Percentiles rank a stretch among this genome's conserved stretches.
Conservation (phyloP, 164 flowering plant species). For the Hamamelis virginiana region DNA sequence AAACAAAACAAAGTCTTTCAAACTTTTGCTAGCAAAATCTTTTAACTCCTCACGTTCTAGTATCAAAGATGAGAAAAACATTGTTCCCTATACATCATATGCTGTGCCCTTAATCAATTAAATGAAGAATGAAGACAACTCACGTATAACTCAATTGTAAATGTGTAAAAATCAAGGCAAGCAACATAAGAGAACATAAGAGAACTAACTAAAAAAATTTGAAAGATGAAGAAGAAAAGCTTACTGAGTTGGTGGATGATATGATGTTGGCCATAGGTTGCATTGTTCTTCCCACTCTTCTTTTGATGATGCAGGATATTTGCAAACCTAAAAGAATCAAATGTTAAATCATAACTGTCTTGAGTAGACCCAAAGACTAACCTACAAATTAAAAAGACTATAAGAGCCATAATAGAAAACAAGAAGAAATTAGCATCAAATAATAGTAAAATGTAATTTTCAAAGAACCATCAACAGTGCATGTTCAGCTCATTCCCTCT, state of each 20-base stretch:
- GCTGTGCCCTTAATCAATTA: no score
- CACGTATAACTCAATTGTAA: not conserved
- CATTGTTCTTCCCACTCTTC: slow-evolving; percentile 95
- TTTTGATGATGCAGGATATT: slow-evolving; percentile 75
- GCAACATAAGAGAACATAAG: not conserved
- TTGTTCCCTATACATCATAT: not conserved
- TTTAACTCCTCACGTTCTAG: not conserved
- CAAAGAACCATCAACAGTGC: no score
- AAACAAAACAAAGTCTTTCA: not conserved
- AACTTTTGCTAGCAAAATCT: not conserved
- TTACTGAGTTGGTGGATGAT: slow-evolving; percentile 90
- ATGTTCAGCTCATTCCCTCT: no score
- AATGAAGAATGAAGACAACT: not conserved
- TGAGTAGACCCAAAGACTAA: not conserved
- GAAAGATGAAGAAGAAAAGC: slow-evolving; percentile 16
- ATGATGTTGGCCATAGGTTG: slow-evolving; percentile 94
- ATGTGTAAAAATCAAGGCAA: no score
- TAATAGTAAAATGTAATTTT: not conserved
- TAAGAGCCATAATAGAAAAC: not conserved
- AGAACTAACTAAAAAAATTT: not conserved
- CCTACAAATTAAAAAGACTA: not conserved
- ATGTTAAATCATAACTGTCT: no score
- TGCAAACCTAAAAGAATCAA: slow-evolving; percentile 69
- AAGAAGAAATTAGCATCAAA: not conserved
- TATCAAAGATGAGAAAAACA: not conserved